A percentile compares a stretch with the other conserved stretches of the same genome.
phyloP scores from a whole-genome alignment of 1,284 basidiomycete species.

The Pseudomicrostroma phylloplanum region DNA sequence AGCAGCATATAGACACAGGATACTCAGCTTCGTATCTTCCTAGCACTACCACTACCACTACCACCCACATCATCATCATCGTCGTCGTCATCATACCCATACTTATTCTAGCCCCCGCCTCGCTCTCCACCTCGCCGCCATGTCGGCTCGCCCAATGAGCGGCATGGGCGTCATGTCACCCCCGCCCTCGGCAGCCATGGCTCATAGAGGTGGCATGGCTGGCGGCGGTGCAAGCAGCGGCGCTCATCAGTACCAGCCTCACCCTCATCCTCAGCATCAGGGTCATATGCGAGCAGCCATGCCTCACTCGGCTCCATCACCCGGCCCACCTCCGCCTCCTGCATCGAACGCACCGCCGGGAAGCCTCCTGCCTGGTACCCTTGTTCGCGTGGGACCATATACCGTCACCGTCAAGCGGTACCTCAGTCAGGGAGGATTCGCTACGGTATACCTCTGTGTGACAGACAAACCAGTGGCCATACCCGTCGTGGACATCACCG shows the following conservation, averaged over 20 bases:
- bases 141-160: not conserved
- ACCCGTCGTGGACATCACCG: conserved; percentile 30
- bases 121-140: not conserved
- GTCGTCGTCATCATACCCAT: not conserved
- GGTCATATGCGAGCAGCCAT: not conserved
- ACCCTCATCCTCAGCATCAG: no score
- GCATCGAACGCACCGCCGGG: conserved; percentile 7
- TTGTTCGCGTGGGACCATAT: conserved; percentile 81
- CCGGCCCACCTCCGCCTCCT: not conserved
- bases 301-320: not conserved
- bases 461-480: conserved; percentile 68
- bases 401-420: conserved; percentile 80
- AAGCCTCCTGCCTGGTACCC: conserved; percentile 63
- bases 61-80: not conserved
- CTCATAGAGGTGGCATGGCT: not conserved
- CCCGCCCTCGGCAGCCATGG: not conserved
- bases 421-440: conserved; percentile 94
- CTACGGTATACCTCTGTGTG: conserved; percentile 91
- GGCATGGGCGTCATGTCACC: conserved; percentile 1
- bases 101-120: no score
- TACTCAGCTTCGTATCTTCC: no score
- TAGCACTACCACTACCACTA: no score
- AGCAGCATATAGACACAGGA: no score
- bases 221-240: not conserved
- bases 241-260: not conserved